Conservation (phyloP, 2,329 filamentous ascomycete species). For the Parastagonospora nodorum region DNA sequence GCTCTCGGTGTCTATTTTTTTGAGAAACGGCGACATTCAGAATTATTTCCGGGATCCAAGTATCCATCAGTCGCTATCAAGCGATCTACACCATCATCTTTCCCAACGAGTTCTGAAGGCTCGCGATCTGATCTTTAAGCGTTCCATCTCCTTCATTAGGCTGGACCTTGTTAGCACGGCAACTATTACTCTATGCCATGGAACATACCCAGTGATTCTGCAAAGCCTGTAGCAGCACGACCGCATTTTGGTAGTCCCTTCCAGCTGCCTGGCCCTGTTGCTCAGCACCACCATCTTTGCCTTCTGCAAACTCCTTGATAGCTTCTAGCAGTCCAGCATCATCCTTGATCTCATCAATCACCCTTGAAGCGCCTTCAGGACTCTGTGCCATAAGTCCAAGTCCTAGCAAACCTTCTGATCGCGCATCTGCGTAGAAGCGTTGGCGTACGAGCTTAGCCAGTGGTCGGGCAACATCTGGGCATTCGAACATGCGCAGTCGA, state of each 20-base stretch:
- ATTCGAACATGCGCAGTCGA: constrained; percentile 31
- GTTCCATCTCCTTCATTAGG: constrained; percentile 25
- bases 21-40: too few species aligned
- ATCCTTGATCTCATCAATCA: constrained; percentile 34
- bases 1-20: too few species aligned
- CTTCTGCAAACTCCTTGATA: constrained; percentile 40
- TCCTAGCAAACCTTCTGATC: constrained; percentile 43
- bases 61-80: too few species aligned
- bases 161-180: constrained; percentile 22
- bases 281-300: constrained; percentile 27
- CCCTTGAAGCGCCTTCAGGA: constrained; percentile 30
- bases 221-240: constrained; percentile 43
- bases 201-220: constrained; percentile 39
- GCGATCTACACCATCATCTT: constrained; percentile 23
- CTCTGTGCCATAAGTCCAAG: constrained; percentile 42
- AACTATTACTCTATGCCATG: background rate
- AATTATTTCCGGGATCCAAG: too few species aligned
- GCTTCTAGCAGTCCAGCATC: constrained; percentile 37
- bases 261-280: constrained; percentile 29
- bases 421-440: constrained; percentile 42
- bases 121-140: constrained; percentile 27
- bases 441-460: constrained; percentile 41
- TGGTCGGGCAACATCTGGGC: constrained; percentile 36
- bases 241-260: constrained; percentile 42
- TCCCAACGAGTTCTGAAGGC: constrained; percentile 27